Evolutionary conservation across 306 rosid species (phyloP), one percentile per base, ranked within the genome.

Genomic region (Pyrus pyrifolia): DNA sequence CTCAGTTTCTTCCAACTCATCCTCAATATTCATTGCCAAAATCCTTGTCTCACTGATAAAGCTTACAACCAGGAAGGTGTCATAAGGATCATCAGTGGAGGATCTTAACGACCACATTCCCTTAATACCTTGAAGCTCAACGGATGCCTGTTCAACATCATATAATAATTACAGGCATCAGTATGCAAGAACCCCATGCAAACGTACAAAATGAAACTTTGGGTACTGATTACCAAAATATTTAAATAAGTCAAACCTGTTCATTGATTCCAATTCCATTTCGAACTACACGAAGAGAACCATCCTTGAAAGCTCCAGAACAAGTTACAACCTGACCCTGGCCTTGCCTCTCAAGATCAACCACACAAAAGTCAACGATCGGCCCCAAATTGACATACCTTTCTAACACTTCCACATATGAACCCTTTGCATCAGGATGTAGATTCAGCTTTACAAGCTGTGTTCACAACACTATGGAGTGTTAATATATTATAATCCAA

Each of bases 241-340:
- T 6, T 19, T 4, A 52, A 58, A 60, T 12, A 57, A 51, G 58
- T 55, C 75, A 78, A 72, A 96, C 99, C 98, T 96, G 98, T 82
- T 96, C 99, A 80, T 92, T 91, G 65, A 96, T 96, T 60, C 98
- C 98, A 52, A 92, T 92, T 73, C 98, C 99, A 76, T 96, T 96
- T 57, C 97, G 89, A 80, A 92, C 96, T 33, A 92, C 87, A 15
- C 99, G 99, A 40, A 96, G 99, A 85, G 99, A 96, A 81, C 99
- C 99, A 71, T 96, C 99, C 88, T 91, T 96, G 85, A 81, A 96
- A 78, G 99, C 98, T 70, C 99, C 99, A 75, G 99, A 96, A 87
- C 99, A 96, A 71, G 99, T 92, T 63, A 96, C 99, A 76, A 96
- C 99, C 91, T 96, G 99, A 63, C 97, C 99, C 84, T 96, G 99